Conservation (phyloP, 345 rosid genomes). For the Eucalyptus pauciflora region DNA sequence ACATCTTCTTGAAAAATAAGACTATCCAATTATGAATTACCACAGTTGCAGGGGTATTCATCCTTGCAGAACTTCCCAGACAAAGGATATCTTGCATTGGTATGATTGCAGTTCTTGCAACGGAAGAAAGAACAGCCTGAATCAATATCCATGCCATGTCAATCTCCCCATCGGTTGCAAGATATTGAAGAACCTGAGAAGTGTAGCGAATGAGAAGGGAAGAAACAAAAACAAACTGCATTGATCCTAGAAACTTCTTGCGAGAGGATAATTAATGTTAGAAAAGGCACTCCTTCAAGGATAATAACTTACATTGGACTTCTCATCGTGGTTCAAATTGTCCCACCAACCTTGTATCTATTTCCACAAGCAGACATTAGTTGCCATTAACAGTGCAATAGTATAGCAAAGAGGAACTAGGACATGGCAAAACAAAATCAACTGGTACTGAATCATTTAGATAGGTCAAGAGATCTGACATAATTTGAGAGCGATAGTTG, state of each 20-base stretch:
- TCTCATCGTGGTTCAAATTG: slow-evolving; percentile 44
- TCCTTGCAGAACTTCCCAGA: slow-evolving; percentile 72
- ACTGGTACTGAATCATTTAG: not conserved
- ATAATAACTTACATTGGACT: slow-evolving; percentile 44
- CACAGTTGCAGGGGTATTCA: slow-evolving; percentile 89
- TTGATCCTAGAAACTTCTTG: not conserved
- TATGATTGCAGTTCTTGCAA: slow-evolving; percentile 65
- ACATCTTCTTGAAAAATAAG: not conserved
- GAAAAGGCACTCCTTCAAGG: not conserved
- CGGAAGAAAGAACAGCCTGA: slow-evolving; percentile 53
- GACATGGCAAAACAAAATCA: not conserved
- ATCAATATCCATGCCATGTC: slow-evolving; percentile 60
- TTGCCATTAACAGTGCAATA: not conserved
- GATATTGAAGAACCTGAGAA: slow-evolving; percentile 54
- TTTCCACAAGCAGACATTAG: not conserved
- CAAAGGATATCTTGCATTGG: slow-evolving; percentile 91
- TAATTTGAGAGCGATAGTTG: not conserved
- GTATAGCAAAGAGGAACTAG: not conserved
- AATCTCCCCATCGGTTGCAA: slow-evolving; percentile 37
- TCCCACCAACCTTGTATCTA: slow-evolving; percentile 93
- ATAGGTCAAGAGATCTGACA: not conserved
- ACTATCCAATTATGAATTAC: slow-evolving; percentile 9
- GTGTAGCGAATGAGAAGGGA: not conserved
- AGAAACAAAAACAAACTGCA: not conserved
- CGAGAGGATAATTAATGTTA: not conserved